Base-by-base conservation (phyloP, 2,329 filamentous ascomycete genomes). In the Talaromyces sp. region DNA sequence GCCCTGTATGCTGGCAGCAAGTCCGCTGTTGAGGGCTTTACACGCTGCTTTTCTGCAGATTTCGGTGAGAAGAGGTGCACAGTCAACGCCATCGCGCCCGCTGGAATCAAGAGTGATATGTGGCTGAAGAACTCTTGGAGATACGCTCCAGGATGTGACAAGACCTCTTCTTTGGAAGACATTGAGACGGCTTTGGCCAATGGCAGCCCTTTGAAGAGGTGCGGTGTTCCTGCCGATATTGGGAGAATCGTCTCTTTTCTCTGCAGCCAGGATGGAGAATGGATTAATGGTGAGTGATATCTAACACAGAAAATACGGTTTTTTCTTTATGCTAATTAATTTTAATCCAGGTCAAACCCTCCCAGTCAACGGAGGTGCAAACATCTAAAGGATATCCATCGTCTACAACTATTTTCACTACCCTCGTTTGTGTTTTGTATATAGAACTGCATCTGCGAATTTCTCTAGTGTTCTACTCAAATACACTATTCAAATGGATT, bases 1-100 rank as follows among this genome's bases (percentile, higher is more conserved):
- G 82, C 87, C 15, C 81, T 92, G 55, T 92, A 92, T 81, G 89
- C 88, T 25, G 88, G 85, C 15, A 86, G 82, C 74, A 92, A 92
- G 81, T 89, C 88, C 68, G 86, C 89, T 42, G 87, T 92, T 63
- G 89, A 91, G 76, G 88, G 88, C 11, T 90, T 92, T 75, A 88
- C 89, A 67, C 88, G 89, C 73, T 86, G 84, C 68, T 89, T 92
- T 77, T 87, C 89, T 5, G 87, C 82, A 71, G 87, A 90, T 78
- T 86, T 84, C 66, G 85, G 88, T 59, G 83, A 88, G 77, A 82
- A 86, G 69, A 84, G 85, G 60, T 87, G 88, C 65, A 72, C 70
- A 0, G 85, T 88, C 72, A 89, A 89, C 69, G 85, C 84, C 52
- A 81, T 89, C 33, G 87, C 87, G 0, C 87, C 87, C 0, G 87